A percentile compares a stretch with the other conserved stretches of the same genome.
Evolutionary conservation across 495 filamentous ascomycete species (phyloP).

Genomic region (Penicillium waksmanii): DNA sequence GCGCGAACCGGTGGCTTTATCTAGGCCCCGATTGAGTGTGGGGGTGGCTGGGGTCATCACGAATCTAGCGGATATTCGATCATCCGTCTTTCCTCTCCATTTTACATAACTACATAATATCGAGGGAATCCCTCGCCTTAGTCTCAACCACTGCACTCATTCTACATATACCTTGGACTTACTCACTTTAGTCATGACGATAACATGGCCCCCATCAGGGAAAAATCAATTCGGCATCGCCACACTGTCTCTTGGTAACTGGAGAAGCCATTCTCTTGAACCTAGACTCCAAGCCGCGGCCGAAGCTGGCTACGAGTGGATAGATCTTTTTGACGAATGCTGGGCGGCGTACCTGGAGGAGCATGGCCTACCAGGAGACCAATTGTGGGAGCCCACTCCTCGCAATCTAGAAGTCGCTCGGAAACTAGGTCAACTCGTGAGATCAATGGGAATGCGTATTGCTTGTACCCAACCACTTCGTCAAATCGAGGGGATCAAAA

Average conservation of each 20-base stretch:
- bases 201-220: constrained; percentile 19
- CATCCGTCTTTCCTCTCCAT: constrained; percentile 13
- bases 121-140: not conserved
- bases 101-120: not conserved
- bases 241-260: constrained; percentile 39
- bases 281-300: constrained; percentile 37
- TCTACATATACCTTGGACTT: too few relatives aligned
- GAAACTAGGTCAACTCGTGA: constrained; percentile 33
- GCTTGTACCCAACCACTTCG: constrained; percentile 40
- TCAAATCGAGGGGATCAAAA: constrained; percentile 34
- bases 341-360: constrained; percentile 41
- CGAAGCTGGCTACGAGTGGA: constrained; percentile 35
- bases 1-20: not conserved
- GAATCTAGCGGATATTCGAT: constrained; percentile 20
- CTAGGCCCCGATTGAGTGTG: not conserved
- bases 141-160: not conserved
- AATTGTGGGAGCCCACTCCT: constrained; percentile 34
- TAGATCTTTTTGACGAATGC: constrained; percentile 44
- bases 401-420: constrained; percentile 33
- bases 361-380: constrained; percentile 25
- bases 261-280: constrained; percentile 29
- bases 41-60: constrained; percentile 6
- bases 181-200: too few relatives aligned
- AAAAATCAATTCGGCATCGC: constrained; percentile 34
- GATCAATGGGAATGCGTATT: constrained; percentile 35